phyloP scores from a whole-genome alignment of 2,329 filamentous ascomycete genomes.

The Penicillium sp. region DNA sequence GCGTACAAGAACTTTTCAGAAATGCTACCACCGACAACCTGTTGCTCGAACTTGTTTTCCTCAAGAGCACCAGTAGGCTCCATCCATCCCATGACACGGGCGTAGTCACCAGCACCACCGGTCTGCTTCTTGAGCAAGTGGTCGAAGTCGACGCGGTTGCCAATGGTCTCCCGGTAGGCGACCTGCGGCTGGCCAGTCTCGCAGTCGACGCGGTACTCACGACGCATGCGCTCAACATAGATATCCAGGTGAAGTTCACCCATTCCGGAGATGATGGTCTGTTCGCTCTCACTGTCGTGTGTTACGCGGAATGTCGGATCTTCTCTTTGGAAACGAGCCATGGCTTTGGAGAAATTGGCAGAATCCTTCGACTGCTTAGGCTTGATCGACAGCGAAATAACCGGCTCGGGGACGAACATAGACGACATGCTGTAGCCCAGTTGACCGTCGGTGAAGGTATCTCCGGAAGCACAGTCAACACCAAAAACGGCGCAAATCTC shows the following conservation, averaged over 20 bases:
- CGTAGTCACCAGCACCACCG: constrained; percentile 91
- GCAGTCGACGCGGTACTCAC: constrained; percentile 95
- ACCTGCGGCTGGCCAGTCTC: constrained; percentile 94
- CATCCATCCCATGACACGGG: constrained; percentile 84
- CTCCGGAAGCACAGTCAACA: constrained; percentile 93
- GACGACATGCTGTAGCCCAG: constrained; percentile 93
- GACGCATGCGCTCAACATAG: constrained; percentile 92
- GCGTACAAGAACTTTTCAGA: constrained; percentile 93
- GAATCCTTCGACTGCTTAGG: constrained; percentile 89
- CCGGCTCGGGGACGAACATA: constrained; percentile 94
- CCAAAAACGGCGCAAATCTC: constrained; percentile 99
- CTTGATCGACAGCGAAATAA: constrained; percentile 96
- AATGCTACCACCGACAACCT: constrained; percentile 83
- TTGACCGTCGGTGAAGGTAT: constrained; percentile 93
- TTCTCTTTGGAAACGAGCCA: constrained; percentile 97
- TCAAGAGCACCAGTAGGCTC: constrained; percentile 69
- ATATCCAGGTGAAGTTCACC: constrained; percentile 95
- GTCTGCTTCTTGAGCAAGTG: constrained; percentile 92
- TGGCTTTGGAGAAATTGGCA: constrained; percentile 94
- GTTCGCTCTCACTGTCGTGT: constrained; percentile 84
- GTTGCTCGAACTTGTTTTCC: constrained; percentile 77
- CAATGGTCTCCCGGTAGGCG: constrained; percentile 92
- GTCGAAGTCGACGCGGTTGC: constrained; percentile 74
- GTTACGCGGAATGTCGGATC: constrained; percentile 95
- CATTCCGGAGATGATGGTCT: constrained; percentile 98